Conservation (phyloP, 139 green algal genomes). For the Pleodorina starrii region DNA sequence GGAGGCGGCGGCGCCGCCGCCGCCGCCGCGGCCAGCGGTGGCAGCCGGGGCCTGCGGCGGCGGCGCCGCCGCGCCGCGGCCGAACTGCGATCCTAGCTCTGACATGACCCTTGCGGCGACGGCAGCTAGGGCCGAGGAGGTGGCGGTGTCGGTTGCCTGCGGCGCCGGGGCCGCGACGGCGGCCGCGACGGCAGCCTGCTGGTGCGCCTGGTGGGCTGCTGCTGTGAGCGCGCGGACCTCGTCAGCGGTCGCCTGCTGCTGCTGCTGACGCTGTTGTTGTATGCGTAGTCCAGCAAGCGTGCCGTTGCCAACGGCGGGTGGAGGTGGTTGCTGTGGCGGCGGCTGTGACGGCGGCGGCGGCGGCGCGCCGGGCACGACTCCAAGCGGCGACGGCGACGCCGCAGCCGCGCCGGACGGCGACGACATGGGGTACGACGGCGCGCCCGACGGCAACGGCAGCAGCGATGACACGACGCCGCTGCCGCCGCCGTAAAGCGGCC, state of each 20-base stretch:
- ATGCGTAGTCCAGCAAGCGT: not conserved
- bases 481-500: not conserved
- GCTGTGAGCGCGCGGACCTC: not conserved
- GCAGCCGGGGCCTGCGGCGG: not conserved
- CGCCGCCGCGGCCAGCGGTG: too few relatives aligned
- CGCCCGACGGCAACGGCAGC: not conserved
- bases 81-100: not conserved
- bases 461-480: not conserved
- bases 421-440: not conserved
- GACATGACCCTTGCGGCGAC: not conserved
- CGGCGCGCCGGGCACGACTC: too few relatives aligned
- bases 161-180: not conserved
- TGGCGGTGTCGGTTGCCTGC: not conserved
- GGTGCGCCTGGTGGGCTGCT: too few relatives aligned
- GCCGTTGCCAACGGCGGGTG: not conserved
- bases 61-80: not conserved
- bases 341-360: too few relatives aligned
- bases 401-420: not conserved
- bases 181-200: too few relatives aligned
- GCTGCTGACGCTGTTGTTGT: not conserved
- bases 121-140: not conserved
- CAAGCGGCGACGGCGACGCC: not conserved
- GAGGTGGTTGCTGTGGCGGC: too few relatives aligned
- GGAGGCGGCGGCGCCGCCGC: too few relatives aligned
- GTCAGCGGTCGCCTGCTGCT: too few relatives aligned